Conservation (phyloP, 2,329 filamentous ascomycete genomes). For the Tolypocladium tundrense region DNA sequence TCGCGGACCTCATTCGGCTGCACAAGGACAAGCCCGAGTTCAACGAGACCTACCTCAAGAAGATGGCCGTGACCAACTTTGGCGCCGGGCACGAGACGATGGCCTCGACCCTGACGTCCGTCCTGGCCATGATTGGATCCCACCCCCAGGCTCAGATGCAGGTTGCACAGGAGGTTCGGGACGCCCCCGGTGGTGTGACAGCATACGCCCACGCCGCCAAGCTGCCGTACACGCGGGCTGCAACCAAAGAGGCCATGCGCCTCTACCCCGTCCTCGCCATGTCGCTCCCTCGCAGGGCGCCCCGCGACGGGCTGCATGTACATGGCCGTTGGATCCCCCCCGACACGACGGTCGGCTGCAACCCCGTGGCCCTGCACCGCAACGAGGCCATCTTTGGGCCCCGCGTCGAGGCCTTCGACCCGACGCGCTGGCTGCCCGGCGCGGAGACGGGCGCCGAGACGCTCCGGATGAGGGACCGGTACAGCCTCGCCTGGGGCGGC, state of each 20-base stretch:
- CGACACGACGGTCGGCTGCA: conserved; percentile 40
- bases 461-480: conserved; percentile 32
- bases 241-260: conserved; percentile 40
- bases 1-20: conserved; percentile 35
- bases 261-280: conserved; percentile 41
- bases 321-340: conserved; percentile 30
- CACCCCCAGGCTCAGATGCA: conserved; percentile 20
- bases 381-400: conserved; percentile 38
- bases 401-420: conserved; percentile 31
- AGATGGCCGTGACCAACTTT: conserved; percentile 45
- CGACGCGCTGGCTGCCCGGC: conserved; percentile 39
- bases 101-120: conserved; percentile 39
- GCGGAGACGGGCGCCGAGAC: conserved; percentile 12
- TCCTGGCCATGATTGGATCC: conserved; percentile 35
- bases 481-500: conserved; percentile 41
- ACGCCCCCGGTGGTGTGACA: conserved; percentile 3
- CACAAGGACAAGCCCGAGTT: conserved; percentile 35
- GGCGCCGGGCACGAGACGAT: conserved; percentile 46
- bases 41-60: conserved; percentile 34
- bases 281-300: conserved; percentile 37
- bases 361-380: conserved; percentile 38
- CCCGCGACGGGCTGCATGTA: conserved; percentile 22
- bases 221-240: conserved; percentile 29
- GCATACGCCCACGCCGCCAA: conserved; percentile 12
- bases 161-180: conserved; percentile 23